These are phyloP conservation scores for Mortierella claussenii DNA, from an alignment of 192 early-diverging fungal species.

Conservation along the genomic window DNA sequence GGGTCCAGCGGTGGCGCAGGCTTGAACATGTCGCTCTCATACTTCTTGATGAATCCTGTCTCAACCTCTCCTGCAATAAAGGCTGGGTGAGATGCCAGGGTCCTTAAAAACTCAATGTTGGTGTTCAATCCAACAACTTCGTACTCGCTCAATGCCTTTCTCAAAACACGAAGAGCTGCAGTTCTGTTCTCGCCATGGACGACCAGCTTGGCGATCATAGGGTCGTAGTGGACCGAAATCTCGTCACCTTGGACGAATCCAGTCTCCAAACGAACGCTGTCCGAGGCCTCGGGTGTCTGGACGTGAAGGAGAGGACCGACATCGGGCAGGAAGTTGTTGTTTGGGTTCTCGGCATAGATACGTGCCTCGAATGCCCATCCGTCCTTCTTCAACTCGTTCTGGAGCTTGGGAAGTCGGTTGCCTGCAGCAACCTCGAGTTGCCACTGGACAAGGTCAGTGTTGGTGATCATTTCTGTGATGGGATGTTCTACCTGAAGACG, in stretches of 20 bases:
- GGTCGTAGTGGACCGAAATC: slow-evolving; percentile 94
- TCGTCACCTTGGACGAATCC: slow-evolving; percentile 92
- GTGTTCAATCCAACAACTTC: slow-evolving; percentile 92
- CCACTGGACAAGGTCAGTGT: slow-evolving; percentile 94
- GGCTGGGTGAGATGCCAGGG: slow-evolving; percentile 78
- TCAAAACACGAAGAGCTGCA: slow-evolving; percentile 83
- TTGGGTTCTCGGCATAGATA: slow-evolving; percentile 97
- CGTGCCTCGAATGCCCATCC: slow-evolving; percentile 98
- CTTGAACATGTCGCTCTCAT: slow-evolving; percentile 48
- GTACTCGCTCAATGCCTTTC: slow-evolving; percentile 86
- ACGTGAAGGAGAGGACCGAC: slow-evolving; percentile 89
- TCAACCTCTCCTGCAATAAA: slow-evolving; percentile 92
- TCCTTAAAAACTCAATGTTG: slow-evolving; percentile 92
- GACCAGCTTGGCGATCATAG: slow-evolving; percentile 96
- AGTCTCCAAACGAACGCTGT: slow-evolving; percentile 87
- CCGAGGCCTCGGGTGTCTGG: slow-evolving; percentile 69
- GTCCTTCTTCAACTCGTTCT: slow-evolving; percentile 74
- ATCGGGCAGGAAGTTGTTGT: slow-evolving; percentile 90
- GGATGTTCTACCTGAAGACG: slow-evolving; percentile 97
- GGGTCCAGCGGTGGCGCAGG: slow-evolving; percentile 44
- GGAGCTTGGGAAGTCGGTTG: slow-evolving; percentile 79
- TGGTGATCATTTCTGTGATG: slow-evolving; percentile 95
- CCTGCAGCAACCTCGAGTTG: slow-evolving; percentile 95
- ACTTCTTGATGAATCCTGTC: slow-evolving; percentile 91
- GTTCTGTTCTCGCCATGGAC: slow-evolving; percentile 83